Base-by-base conservation (phyloP, 108 stramenopile genomes). In the Discostella stelligeroides region DNA sequence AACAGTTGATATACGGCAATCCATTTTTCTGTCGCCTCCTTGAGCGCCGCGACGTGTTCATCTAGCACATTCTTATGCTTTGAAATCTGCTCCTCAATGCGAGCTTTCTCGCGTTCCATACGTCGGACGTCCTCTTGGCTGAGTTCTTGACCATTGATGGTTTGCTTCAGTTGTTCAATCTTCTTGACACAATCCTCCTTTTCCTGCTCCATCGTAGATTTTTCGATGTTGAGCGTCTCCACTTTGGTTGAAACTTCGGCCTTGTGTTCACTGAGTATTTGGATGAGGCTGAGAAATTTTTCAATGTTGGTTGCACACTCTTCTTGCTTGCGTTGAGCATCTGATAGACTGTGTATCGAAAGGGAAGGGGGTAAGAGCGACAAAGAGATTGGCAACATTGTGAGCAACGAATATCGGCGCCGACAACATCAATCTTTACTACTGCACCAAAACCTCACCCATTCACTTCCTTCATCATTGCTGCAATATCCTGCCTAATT, bases 241-340 rank as follows among this genome's bases (percentile, higher is more conserved):
- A 90, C 91, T 63, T 92, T 90, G 39, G 81, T 77, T 28, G 79
- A 68, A 6, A 89, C 72, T 14, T 82, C 80, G 8, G 71, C 74
- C 54, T 87, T 82, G 84, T 92, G 87, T 18, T 94, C 82, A 25
- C 85, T 84, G 66, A 95, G 86, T 75, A 89, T 84, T 46, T 77
- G 59, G 64, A 96, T 81, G 1, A 98, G 85, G 27, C 86, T 80
- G 20, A 91, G 79, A 67, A 94, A 95, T 75, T 96, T 96, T 61
- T 94, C 95, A 62, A 90, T 84, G 71, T 95, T 96, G 30, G 75
- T 73, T 8, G 77, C 73, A 51, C 83, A 88, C 43, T 92, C 88
- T 60, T 91, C 89, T 28, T 85, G 72, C 45, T 93, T 90, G 75
- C 85, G 70, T 23, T 78, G 60, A 17, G 82, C 70, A 30, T 86